Evolutionary conservation across 1,139 yeast genomes (phyloP), one percentile per base, ranked within the genome.

Genomic region (Saccharomyces hybrid): DNA sequence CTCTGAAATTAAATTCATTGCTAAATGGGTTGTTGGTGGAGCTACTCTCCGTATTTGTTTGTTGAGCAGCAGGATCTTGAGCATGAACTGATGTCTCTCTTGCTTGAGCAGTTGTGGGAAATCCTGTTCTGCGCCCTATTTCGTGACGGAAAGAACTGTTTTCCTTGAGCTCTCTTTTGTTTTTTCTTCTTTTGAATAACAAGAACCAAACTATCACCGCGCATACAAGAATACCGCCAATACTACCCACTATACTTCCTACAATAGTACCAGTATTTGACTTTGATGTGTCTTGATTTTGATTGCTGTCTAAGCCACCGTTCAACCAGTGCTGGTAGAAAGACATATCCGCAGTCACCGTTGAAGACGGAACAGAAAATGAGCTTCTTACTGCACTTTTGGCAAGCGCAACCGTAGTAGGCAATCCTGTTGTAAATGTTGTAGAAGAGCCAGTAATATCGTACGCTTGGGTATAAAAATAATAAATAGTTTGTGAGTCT

Each of bases 381-480:
- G 65, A 55, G 20, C 70, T 56, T 1, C 70, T 56, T 1, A 65
- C 48, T 5, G 59, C 62, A 26, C 61, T 50, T 1, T 70, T 61
- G 5, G 68, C 67, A 23, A 48, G 38, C 1, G 55, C 61, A 1
- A 70, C 64, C 4, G 76, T 68, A 4, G 68, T 57, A 5, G 74
- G 70, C 2, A 76, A 53, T 1, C 63, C 67, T 0, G 79, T 74
- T 1, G 69, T 67, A 49, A 77, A 64, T 1, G 79, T 70, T 0
- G 78, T 74, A 3, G 64, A 38, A 0, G 70, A 55, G 47, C 63
- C 79, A 0, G 81, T 76, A 30, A 78, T 68, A n/a, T 68, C 70
- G 56, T 71, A 76, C 1, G 66, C 62, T 59, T 77, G 79, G 1
- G 78, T 70, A 59, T 75, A 77, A n/a, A 59, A 58, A 51, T 55